Base-by-base conservation (phyloP, 2,329 filamentous ascomycete genomes). In the Penicillium brasilianum region DNA sequence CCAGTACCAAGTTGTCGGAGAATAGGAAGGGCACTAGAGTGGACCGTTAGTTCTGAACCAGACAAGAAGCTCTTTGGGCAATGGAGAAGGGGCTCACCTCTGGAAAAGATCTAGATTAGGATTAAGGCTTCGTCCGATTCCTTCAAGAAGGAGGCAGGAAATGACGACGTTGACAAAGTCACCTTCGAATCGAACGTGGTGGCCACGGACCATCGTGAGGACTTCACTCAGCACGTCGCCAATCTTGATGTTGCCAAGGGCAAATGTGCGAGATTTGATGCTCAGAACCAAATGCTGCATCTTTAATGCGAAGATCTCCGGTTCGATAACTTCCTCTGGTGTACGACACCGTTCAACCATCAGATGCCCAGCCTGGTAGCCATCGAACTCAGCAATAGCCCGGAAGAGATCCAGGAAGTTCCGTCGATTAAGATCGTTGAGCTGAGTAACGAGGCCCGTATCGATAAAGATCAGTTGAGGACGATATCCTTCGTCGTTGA, bases 161-260 rank as follows among this genome's bases (percentile, higher is more conserved):
- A 99, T 90, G 32, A 99, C 94, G 4, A 99, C 95, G 73, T 99
- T 99, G 74, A 99, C 93, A 74, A 98, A 99, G 75, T 99, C 95
- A 9, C 95, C 95, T 77, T 99, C 95, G 54, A 99, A 85, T 9
- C 95, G 86, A 4, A 99, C 95, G 73, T 99, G 95, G 75, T 99
- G 95, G 10, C 83, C 82, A 58, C 95, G 87, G 32, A 99, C 95
- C 93, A 99, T 97, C 61, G 85, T 85, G 48, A 99, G 82, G 0
- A 98, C 95, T 69, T 96, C 87, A 71, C 95, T 93, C 32, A 99
- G 79, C 20, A 99, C 93, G 69, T 99, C 95, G 11, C 95, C 95
- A 64, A 99, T 97, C 80, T 93, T 96, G 78, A 99, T 90, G 72
- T 92, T 97, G 4, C 94, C 94, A 0, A 99, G 84, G 0, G 95